These are phyloP conservation scores for Chrysophaeum taylorii DNA, from an alignment of 352 stramenopile genomes.

Conservation along the genomic window DNA sequence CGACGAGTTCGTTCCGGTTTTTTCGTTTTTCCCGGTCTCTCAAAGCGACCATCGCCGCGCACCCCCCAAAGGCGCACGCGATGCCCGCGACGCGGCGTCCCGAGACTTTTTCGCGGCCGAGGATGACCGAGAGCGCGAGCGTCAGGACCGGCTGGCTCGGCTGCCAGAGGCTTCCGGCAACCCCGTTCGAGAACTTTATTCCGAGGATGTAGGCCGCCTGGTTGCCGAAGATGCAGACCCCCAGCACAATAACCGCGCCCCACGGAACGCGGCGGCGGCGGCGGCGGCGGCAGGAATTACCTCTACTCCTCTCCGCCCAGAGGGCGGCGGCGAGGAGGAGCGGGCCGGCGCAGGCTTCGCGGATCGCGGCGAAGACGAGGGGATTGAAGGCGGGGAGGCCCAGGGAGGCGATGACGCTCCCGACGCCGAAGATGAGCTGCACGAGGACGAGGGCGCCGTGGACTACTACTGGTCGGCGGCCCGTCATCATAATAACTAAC, in stretches of 20 bases:
- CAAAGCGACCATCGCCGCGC: slow-evolving; percentile 23
- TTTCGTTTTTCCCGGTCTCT: no score
- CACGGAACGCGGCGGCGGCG: not conserved
- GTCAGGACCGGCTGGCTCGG: slow-evolving; percentile 26
- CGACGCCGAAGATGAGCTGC: slow-evolving; percentile 23
- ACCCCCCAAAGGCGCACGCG: slow-evolving; percentile 21
- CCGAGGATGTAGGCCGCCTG: slow-evolving; percentile 25
- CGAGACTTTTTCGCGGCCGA: slow-evolving; percentile 14
- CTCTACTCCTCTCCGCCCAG: no score
- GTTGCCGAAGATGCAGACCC: slow-evolving; percentile 25
- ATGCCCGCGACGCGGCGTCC: slow-evolving; percentile 16
- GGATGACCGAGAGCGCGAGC: slow-evolving; percentile 23
- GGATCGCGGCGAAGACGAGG: slow-evolving; percentile 25
- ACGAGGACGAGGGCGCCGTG: slow-evolving; percentile 20
- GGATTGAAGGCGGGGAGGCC: slow-evolving; percentile 25
- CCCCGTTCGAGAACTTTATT: slow-evolving; percentile 27
- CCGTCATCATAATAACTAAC: no score
- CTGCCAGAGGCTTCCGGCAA: slow-evolving; percentile 25
- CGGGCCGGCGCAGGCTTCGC: slow-evolving; percentile 20
- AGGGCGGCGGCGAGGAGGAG: slow-evolving; percentile 15
- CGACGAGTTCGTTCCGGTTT: slow-evolving; percentile 6
- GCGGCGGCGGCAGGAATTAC: no score
- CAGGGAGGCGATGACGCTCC: slow-evolving; percentile 21
- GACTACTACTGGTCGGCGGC: no score
- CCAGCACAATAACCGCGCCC: slow-evolving; percentile 13